Percentiles rank a stretch among this genome's conserved stretches.
Evolutionary conservation across 129 eudicot genomes (phyloP).

Genomic region (Lactuca saligna): DNA sequence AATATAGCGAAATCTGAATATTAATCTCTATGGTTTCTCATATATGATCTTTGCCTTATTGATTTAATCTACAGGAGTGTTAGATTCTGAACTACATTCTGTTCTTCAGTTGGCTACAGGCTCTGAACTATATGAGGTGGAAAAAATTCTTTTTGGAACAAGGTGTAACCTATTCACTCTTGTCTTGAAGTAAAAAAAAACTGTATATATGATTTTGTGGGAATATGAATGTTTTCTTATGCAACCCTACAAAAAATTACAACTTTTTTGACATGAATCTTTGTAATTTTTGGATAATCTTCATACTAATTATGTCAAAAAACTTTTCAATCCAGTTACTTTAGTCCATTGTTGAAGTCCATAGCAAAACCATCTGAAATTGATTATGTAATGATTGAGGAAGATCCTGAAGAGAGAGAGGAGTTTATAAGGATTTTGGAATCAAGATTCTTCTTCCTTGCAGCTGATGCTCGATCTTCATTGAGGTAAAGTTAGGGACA

Average conservation of each 20-base stretch:
- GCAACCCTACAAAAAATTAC: neutral
- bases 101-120: slow-evolving; percentile 92
- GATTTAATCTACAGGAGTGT: slow-evolving; percentile 38
- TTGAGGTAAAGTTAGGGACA: slow-evolving; percentile 52
- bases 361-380: slow-evolving; percentile 48
- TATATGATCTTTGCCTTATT: slow-evolving; percentile 4
- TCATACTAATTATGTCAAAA: neutral
- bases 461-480: slow-evolving; percentile 96
- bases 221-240: slow-evolving; percentile 10
- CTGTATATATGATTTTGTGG: neutral
- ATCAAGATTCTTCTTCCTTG: slow-evolving; percentile 86
- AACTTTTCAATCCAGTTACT: slow-evolving; percentile 55
- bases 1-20: neutral
- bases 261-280: neutral
- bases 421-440: slow-evolving; percentile 67
- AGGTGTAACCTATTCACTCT: slow-evolving; percentile 46
- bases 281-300: neutral
- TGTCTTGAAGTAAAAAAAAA: neutral
- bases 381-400: slow-evolving; percentile 76
- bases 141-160: slow-evolving; percentile 80
- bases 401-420: slow-evolving; percentile 85
- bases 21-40: neutral
- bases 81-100: slow-evolving; percentile 70
- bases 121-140: slow-evolving; percentile 81
- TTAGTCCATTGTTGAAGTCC: slow-evolving; percentile 93